Base-by-base conservation (phyloP, 2,329 filamentous ascomycete species). In the Epichloe baconii region DNA sequence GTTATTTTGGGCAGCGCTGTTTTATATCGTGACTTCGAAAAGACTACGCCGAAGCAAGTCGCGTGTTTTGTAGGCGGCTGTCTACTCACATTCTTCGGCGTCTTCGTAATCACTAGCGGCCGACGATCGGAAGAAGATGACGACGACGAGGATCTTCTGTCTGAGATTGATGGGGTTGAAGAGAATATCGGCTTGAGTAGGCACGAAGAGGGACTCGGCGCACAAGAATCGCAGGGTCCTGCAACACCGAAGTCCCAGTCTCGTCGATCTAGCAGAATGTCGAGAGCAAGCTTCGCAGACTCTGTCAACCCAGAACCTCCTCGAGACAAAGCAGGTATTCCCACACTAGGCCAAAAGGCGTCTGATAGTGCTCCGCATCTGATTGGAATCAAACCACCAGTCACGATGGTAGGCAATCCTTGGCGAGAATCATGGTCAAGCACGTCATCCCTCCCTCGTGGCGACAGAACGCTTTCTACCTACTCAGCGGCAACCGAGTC, bases 31-130 rank as follows among this genome's bases (percentile, higher is more conserved):
- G 93, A 98, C 66, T 98, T 98, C 61, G 87, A 97, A 66, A 83
- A 85, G 42, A 86, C 88, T 7, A 86, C 82, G 0, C 69, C 76
- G 34, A 76, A 82, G 46, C 86, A 88, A 60, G 86, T 87, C 2
- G 71, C 73, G 52, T 95, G 95, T 61, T 98, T 98, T 62, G 71
- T 95, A 12, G 88, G 87, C 21, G 93, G 93, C 38, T 98, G 93
- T 67, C 74, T 88, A 4, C 70, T 98, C 56, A 98, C 93, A 1
- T 98, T 98, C 66, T 82, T 91, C 53, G 93, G 93, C 10, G 93
- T 98, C n/a, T 97, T 93, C 68, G 78, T 96, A 58, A 96, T 98
- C 62, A 97, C 93, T 1, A 95, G 86, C 61, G 89, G 88, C 50
- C 78, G 90, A 58, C 72, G 78, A 48, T 70, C 23, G 7, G 23